Evolutionary conservation across 176 grass and related monocot species (phyloP).

Genomic region (Saccharum spontaneum): DNA sequence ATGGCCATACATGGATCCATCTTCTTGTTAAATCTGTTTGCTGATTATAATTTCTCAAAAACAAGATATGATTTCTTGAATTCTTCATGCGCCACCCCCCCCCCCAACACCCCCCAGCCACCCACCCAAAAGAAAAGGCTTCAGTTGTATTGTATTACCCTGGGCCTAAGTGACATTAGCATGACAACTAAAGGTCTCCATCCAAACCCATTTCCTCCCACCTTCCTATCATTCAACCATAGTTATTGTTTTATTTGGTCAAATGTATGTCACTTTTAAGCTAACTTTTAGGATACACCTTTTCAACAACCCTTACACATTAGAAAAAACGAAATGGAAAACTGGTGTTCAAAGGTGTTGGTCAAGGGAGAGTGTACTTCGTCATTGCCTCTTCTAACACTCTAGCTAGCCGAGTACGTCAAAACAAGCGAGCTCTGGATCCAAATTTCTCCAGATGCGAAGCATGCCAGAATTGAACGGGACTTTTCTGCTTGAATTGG

Average conservation of each 20-base stretch:
- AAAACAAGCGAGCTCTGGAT: background rate
- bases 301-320: conserved; percentile 17
- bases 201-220: background rate
- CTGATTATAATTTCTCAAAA: background rate
- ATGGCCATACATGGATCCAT: too few species aligned
- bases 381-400: conserved; percentile 14
- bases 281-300: conserved; percentile 12
- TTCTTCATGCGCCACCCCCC: background rate
- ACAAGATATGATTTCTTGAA: background rate
- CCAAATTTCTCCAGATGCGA: background rate
- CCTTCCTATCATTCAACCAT: background rate
- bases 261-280: background rate
- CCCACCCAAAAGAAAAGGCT: background rate
- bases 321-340: background rate
- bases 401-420: background rate
- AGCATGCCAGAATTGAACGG: background rate
- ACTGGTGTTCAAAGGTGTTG: background rate
- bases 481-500: background rate
- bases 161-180: background rate
- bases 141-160: too few species aligned
- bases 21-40: background rate
- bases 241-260: background rate
- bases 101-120: too few species aligned
- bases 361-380: background rate
- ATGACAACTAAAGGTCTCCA: background rate